A percentile compares a stretch with the other conserved stretches of the same genome.
phyloP scores from a whole-genome alignment of 2,329 filamentous ascomycete genomes.

The Fusarium sp. region DNA sequence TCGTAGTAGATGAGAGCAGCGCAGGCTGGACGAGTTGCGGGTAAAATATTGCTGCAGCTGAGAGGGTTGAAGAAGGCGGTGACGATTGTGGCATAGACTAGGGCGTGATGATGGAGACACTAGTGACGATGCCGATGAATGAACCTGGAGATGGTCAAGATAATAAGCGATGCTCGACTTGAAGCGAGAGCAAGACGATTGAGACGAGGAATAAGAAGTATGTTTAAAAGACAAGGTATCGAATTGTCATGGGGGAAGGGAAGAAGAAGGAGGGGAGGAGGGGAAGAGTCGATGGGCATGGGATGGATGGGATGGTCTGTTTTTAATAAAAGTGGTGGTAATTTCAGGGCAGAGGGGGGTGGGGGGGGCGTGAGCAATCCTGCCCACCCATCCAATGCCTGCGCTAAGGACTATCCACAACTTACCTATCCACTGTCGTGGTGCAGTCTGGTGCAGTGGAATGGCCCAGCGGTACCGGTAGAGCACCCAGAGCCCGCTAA shows the following conservation, averaged over 20 bases:
- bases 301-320: conserved; percentile 46
- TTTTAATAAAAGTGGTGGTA: conserved; percentile 47
- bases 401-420: neutral
- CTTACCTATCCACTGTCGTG: neutral
- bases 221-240: conserved; percentile 36
- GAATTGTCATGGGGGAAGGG: conserved; percentile 39
- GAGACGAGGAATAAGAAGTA: conserved; percentile 24
- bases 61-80: conserved; percentile 39
- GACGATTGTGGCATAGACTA: conserved; percentile 44
- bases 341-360: conserved; percentile 40
- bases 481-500: conserved; percentile 18
- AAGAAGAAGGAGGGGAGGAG: conserved; percentile 44
- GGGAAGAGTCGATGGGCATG: conserved; percentile 39
- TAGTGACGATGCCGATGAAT: conserved; percentile 23
- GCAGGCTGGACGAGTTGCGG: conserved; percentile 24
- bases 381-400: conserved; percentile 1
- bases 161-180: conserved; percentile 22
- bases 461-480: neutral
- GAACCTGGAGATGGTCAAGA: conserved; percentile 9
- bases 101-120: conserved; percentile 31
- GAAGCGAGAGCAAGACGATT: conserved; percentile 24
- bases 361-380: conserved; percentile 25
- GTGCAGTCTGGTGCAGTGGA: neutral
- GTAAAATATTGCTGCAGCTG: conserved; percentile 32
- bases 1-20: conserved; percentile 21